Conservation (phyloP, 495 filamentous ascomycete species). For the Hypoxylon trugodes region DNA sequence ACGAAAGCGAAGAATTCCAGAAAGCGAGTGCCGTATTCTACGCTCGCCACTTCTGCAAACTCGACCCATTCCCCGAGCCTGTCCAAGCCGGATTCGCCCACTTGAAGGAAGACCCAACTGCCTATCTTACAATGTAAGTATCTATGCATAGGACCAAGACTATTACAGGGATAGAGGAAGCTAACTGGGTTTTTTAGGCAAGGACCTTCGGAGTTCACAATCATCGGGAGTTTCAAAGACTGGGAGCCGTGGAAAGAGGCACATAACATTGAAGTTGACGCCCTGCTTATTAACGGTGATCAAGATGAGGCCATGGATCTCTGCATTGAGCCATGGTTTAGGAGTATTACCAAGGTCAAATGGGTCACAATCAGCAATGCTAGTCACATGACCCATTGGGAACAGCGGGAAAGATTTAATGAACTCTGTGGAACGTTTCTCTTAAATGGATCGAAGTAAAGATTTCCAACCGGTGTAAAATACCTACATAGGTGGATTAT, state of each 20-base stretch:
- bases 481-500: background rate
- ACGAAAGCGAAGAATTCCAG: conserved; percentile 52
- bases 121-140: conserved; percentile 56
- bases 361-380: conserved; percentile 56
- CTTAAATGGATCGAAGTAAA: background rate
- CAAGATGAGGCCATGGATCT: conserved; percentile 58
- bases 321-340: conserved; percentile 54
- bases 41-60: conserved; percentile 48
- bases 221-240: conserved; percentile 52
- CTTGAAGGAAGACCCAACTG: conserved; percentile 52
- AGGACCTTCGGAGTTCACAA: conserved; percentile 56
- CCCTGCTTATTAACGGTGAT: conserved; percentile 58
- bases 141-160: background rate
- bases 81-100: conserved; percentile 39
- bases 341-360: conserved; percentile 52
- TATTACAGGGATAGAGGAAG: background rate
- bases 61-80: conserved; percentile 49
- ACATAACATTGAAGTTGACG: conserved; percentile 52
- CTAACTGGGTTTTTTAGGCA: conserved; percentile 38
- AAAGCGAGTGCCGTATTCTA: conserved; percentile 51
- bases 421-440: conserved; percentile 2
- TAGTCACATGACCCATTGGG: conserved; percentile 57
- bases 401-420: conserved; percentile 52
- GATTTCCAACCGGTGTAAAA: background rate
- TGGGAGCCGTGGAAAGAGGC: conserved; percentile 49